Base-by-base conservation (phyloP, 2,329 filamentous ascomycete genomes). In the Fusarium liriodendri region DNA sequence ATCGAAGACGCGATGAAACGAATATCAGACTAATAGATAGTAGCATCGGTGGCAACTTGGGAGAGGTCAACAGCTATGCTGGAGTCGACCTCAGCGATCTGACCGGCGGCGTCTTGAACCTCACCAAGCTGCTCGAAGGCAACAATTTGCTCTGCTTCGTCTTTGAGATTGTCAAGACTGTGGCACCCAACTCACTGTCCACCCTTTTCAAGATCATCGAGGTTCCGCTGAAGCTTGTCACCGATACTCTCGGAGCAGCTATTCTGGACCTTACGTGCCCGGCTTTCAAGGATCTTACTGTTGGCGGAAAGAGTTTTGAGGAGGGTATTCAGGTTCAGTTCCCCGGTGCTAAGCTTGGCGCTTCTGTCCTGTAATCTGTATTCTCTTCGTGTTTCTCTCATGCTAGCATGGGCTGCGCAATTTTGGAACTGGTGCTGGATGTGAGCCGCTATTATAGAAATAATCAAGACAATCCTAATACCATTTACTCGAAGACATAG, bases 81-180 rank as follows among this genome's bases (percentile, higher is more conserved):
- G 54, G 69, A 9, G 59, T 71, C 1, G 64, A 71, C n/a, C n/a
- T 68, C 14, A 64, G 37, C 11, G 22, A 71, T 14, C 27, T 71
- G 3, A 71, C 68, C 0, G 69, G 69, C 0, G 69, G 69, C 13
- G 69, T 71, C 2, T 22, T 71, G 22, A 71, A 71, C 11, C 45
- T 71, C 6, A 25, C 32, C 1, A 64, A 71, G 11, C 45, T 71
- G 1, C 64, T 71, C 4, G 14, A 71, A 5, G 64, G 54, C 2
- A 71, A 71, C 14, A 71, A 71, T 22, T 25, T 71, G 5, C 29
- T 71, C 0, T 71, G 69, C n/a, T 71, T 71, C 8, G 59, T 64
- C 52, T 71, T 71, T 14, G 50, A 71, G 54, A 33, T 64, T 4
- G 45, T 68, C 32, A 71, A 71, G 38, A 71, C 69, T 0, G 68